Conservation (phyloP, 345 rosid species). For the Moringa oleifera region DNA sequence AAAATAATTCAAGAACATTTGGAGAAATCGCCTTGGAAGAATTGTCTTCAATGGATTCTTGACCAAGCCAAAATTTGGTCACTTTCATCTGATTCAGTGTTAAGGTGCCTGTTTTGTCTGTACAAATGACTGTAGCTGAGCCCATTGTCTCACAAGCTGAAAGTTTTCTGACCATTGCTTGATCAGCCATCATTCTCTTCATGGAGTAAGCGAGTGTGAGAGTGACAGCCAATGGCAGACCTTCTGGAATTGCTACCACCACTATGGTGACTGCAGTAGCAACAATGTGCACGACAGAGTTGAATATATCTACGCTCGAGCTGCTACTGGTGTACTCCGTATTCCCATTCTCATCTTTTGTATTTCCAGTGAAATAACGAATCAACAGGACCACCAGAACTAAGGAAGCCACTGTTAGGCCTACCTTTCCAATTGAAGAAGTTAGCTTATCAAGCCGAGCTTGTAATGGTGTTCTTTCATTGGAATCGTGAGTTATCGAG, state of each 20-base stretch:
- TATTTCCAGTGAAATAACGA: constrained; percentile 67
- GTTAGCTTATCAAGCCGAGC: constrained; percentile 52
- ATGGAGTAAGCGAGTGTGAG: constrained; percentile 73
- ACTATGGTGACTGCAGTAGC: constrained; percentile 67
- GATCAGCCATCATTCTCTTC: constrained; percentile 72
- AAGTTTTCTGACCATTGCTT: constrained; percentile 69
- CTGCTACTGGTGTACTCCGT: constrained; percentile 36
- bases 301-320: constrained; percentile 35
- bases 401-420: constrained; percentile 52
- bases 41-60: constrained; percentile 35
- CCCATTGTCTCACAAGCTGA: constrained; percentile 77
- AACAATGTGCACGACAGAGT: constrained; percentile 41
- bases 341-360: constrained; percentile 31
- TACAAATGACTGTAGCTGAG: constrained; percentile 61
- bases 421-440: constrained; percentile 53
- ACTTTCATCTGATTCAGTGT: constrained; percentile 65
- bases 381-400: constrained; percentile 49
- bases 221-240: constrained; percentile 66
- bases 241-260: constrained; percentile 73
- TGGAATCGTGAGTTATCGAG: constrained; percentile 37
- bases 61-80: constrained; percentile 55
- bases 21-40: constrained; percentile 21
- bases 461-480: constrained; percentile 62
- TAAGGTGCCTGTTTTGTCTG: constrained; percentile 71
- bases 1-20: constrained; percentile 27